Conservation (phyloP, 805 yeast genomes). For the Hanseniaspora meyeri region DNA sequence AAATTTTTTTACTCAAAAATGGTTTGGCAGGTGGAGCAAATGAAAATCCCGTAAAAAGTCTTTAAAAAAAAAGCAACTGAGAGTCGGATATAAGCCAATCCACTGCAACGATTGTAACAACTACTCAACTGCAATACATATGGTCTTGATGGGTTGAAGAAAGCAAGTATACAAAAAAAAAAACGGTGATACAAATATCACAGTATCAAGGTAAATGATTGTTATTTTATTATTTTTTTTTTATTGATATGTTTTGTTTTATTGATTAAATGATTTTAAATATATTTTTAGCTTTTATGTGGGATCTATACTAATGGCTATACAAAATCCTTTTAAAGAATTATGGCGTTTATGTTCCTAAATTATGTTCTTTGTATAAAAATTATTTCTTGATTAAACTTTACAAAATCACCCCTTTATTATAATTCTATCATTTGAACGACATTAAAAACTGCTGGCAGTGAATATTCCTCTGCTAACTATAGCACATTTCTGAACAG, state of each 20-base stretch:
- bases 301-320: not conserved
- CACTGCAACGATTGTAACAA: too few relatives aligned
- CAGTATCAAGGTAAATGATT: too few relatives aligned
- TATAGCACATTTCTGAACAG: not conserved
- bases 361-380: not conserved
- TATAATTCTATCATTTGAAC: not conserved
- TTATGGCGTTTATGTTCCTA: not conserved
- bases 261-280: not conserved
- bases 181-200: too few relatives aligned
- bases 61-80: too few relatives aligned
- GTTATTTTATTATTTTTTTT: not conserved
- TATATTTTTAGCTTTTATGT: not conserved
- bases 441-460: not conserved
- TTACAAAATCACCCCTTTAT: not conserved
- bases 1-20: too few relatives aligned
- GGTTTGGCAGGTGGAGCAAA: too few relatives aligned
- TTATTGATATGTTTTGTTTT: slow-evolving; percentile 1
- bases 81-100: too few relatives aligned
- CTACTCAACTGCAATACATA: too few relatives aligned
- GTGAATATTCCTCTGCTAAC: not conserved
- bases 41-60: too few relatives aligned
- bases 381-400: not conserved
- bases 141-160: too few relatives aligned
- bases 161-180: too few relatives aligned
- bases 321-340: not conserved